Conservation (phyloP, 2,329 filamentous ascomycete species). For the Botrytis pseudocinerea region DNA sequence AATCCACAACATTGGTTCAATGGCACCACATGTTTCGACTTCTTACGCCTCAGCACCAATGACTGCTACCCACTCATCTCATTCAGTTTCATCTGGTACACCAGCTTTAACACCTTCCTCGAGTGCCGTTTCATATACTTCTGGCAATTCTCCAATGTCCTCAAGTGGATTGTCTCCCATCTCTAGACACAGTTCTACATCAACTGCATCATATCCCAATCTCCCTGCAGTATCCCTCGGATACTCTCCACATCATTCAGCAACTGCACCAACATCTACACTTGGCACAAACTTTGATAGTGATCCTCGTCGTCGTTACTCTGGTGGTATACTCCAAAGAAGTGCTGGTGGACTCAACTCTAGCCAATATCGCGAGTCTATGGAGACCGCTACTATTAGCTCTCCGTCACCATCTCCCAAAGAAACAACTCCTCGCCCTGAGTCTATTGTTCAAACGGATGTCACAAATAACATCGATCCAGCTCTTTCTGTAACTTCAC, state of each 20-base stretch:
- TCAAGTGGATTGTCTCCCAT: constrained; percentile 68
- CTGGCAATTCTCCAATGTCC: constrained; percentile 71
- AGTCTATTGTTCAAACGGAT: constrained; percentile 46
- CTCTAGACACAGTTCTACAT: constrained; percentile 59
- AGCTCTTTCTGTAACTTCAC: constrained; percentile 48
- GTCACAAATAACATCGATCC: constrained; percentile 40
- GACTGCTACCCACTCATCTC: constrained; percentile 61
- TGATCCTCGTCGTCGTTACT: constrained; percentile 64
- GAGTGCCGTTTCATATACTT: constrained; percentile 74
- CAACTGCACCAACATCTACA: constrained; percentile 65
- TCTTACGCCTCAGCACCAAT: constrained; percentile 56
- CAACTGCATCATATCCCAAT: constrained; percentile 68
- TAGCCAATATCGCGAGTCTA: constrained; percentile 25
- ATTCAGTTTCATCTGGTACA: constrained; percentile 55
- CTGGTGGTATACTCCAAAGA: constrained; percentile 66
- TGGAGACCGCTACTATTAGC: constrained; percentile 37
- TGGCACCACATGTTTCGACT: constrained; percentile 41
- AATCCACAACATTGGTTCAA: constrained; percentile 33
- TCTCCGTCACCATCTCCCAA: constrained; percentile 37
- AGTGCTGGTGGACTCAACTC: constrained; percentile 43
- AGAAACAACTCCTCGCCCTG: constrained; percentile 37
- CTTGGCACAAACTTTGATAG: constrained; percentile 67
- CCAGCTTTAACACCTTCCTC: constrained; percentile 76
- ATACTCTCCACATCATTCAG: constrained; percentile 62
- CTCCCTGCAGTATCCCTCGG: constrained; percentile 70